Base-by-base conservation (phyloP, 148 eudicot genomes). In the Gaultheria prostrata region DNA sequence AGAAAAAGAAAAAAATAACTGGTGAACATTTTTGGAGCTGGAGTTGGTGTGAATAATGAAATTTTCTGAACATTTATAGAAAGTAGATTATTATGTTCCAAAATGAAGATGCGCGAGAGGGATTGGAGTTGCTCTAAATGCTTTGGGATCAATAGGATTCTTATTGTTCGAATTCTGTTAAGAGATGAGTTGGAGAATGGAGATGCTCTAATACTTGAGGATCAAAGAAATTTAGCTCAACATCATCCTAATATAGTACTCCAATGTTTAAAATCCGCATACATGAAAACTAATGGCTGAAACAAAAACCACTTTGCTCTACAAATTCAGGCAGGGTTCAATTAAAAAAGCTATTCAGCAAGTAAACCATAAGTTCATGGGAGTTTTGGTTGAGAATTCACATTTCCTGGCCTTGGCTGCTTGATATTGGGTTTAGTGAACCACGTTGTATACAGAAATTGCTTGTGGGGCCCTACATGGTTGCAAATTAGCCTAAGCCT, bases 391-490 rank as follows among this genome's bases (percentile, higher is more conserved):
- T 67, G 85, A 43, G 89, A 83, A 81, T 87, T 48, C 18, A 56
- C 70, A 71, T 76, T 86, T 51, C 84, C 53, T 6, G 87, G 86
- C 74, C 78, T 87, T 30, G 84, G 67, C 76, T 82, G 92, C 50
- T 67, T 91, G 74, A 86, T 84, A 61, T 84, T 89, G 14, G 92
- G 82, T 82, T 91, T 90, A 17, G 95, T 91, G 88, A 94, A 94
- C 98, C 98, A 94, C 49, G 94, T 93, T 3, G 98, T 92, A 76
- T 94, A 94, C 46, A 94, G 89, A 87, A 94, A 93, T 74, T 93
- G 94, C 87, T 93, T 94, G 59, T 89, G 85, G 35, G 92, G 83
- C 14, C 98, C 98, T 15, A 88, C 91, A 85, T 92, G 95, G 87
- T 93, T 93, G 91, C 95, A 94, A 49, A 94, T 85, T 70, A 84